A percentile compares a stretch with the other conserved stretches of the same genome.
phyloP scores from a whole-genome alignment of 2,329 filamentous ascomycete genomes.

The Boeremia exigua region DNA sequence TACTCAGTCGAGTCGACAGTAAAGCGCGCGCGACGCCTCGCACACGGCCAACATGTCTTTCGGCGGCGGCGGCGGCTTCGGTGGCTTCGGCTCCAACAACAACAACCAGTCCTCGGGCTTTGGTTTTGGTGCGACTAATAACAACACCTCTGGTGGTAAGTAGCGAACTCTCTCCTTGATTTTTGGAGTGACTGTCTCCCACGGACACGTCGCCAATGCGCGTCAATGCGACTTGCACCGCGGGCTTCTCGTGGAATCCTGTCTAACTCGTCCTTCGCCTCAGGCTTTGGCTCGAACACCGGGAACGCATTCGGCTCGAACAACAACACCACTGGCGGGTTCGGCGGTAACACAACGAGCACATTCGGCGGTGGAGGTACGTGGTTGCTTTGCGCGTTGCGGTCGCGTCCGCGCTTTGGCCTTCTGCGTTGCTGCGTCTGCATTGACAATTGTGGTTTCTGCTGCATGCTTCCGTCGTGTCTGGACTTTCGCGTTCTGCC shows the following conservation, averaged over 20 bases:
- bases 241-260: conserved; percentile 36
- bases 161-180: conserved; percentile 35
- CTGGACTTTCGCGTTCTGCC: neutral
- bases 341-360: conserved; percentile 41
- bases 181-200: conserved; percentile 18
- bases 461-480: neutral
- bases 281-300: conserved; percentile 50
- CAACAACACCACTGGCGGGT: conserved; percentile 39
- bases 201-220: conserved; percentile 38
- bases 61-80: conserved; percentile 51
- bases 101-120: conserved; percentile 41
- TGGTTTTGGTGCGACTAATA: conserved; percentile 51
- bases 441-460: neutral
- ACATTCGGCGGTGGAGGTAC: conserved; percentile 48
- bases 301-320: conserved; percentile 45
- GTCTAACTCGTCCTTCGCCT: conserved; percentile 49
- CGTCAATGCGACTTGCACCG: conserved; percentile 36
- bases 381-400: conserved; percentile 45
- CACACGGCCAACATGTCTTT: conserved; percentile 53
- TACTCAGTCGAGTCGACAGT: conserved; percentile 23
- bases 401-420: conserved; percentile 28
- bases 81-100: conserved; percentile 54
- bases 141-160: conserved; percentile 59
- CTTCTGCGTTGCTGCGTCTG: conserved; percentile 4
- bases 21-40: conserved; percentile 33